Conservation (phyloP, 371 early-diverging fungal genomes). For the Rozella allomycis region DNA sequence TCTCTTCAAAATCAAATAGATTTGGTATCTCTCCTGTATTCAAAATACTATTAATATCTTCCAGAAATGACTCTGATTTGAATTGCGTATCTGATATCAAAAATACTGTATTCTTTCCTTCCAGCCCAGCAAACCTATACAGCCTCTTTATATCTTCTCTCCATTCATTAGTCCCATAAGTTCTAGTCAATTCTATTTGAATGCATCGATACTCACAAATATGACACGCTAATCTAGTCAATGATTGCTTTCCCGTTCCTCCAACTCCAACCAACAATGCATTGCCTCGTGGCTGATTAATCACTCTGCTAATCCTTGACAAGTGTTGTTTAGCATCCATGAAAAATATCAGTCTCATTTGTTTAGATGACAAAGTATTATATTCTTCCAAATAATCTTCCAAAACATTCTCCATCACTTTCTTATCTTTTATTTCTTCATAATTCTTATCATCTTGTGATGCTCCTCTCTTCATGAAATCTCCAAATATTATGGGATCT, state of each 20-base stretch:
- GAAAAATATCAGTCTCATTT: conserved; percentile 26
- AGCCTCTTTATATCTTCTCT: conserved; percentile 30
- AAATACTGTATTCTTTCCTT: conserved; percentile 30
- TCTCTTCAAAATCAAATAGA: conserved; percentile 27
- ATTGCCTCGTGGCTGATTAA: conserved; percentile 31
- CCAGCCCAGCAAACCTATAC: conserved; percentile 18
- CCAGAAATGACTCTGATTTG: conserved; percentile 25
- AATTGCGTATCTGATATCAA: conserved; percentile 31
- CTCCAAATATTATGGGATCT: no score
- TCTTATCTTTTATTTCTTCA: conserved; percentile 21
- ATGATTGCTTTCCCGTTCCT: conserved; percentile 30
- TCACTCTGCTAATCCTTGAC: conserved; percentile 20
- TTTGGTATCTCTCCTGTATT: conserved; percentile 33
- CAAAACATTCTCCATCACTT: conserved; percentile 16
- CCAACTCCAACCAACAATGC: conserved; percentile 32
- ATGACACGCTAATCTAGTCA: conserved; percentile 29
- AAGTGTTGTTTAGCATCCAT: conserved; percentile 30
- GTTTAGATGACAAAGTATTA: conserved; percentile 25
- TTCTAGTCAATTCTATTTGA: conserved; percentile 28
- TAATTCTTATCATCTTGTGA: no score
- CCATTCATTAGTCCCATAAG: conserved; percentile 29
- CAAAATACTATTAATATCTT: conserved; percentile 28
- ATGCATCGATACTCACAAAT: conserved; percentile 26
- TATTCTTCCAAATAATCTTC: conserved; percentile 34
- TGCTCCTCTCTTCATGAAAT: no score